Conservation (phyloP, 768 basidiomycete species). For the Agrocybe praecox region DNA sequence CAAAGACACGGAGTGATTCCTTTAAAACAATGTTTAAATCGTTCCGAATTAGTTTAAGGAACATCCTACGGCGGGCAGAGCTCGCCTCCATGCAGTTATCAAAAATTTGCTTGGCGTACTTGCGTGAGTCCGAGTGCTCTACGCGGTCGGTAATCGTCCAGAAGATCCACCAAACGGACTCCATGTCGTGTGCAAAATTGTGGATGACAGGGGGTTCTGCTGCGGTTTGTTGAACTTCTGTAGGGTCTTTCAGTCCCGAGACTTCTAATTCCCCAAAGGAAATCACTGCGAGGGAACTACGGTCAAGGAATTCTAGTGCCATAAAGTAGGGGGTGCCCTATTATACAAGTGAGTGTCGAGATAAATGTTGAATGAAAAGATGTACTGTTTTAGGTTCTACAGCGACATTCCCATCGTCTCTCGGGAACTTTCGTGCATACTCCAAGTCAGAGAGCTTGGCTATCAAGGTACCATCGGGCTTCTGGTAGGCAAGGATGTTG, state of each 20-base stretch:
- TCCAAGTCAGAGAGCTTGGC: background rate
- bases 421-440: background rate
- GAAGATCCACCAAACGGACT: conserved; percentile 15
- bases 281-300: background rate
- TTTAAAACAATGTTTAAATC: too few species aligned
- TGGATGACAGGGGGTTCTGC: background rate
- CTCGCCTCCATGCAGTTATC: background rate
- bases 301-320: background rate
- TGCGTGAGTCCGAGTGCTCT: background rate
- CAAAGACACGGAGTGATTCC: too few species aligned
- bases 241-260: too few species aligned
- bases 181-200: too few species aligned
- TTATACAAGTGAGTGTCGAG: background rate
- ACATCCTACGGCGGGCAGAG: background rate
- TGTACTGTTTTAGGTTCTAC: background rate
- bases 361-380: background rate
- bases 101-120: background rate
- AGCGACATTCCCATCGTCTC: too few species aligned
- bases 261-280: background rate
- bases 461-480: background rate
- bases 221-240: too few species aligned
- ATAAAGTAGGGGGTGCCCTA: conserved; percentile 2
- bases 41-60: background rate
- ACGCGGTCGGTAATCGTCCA: conserved; percentile 8
- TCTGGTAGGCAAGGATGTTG: too few species aligned